Percentiles rank a stretch among this genome's conserved stretches.
Evolutionary conservation across 2,329 filamentous ascomycete species (phyloP).

Genomic region (Samsoniella hepiali): DNA sequence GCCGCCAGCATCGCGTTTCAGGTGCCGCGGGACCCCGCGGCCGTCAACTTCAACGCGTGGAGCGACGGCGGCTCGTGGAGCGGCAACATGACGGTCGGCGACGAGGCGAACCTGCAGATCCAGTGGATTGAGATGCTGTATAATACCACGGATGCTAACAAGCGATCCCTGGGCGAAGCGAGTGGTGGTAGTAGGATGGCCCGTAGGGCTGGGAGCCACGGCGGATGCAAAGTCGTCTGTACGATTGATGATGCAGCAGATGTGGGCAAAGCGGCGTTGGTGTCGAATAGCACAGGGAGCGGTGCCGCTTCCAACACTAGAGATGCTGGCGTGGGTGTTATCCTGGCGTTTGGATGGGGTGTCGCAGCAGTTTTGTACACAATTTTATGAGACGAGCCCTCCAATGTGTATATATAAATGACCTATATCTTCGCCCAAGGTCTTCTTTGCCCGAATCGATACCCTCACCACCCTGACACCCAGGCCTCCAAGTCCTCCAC

Average conservation of each 20-base stretch:
- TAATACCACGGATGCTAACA: slow-evolving; percentile 38
- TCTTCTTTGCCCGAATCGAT: neutral
- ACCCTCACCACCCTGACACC: neutral
- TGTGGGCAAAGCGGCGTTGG: slow-evolving; percentile 25
- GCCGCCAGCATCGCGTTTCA: slow-evolving; percentile 53
- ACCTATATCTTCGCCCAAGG: neutral
- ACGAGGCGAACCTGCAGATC: slow-evolving; percentile 53
- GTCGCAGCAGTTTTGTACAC: neutral
- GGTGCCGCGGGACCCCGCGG: slow-evolving; percentile 49
- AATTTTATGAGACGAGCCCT: neutral
- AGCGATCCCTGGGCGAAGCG: slow-evolving; percentile 18
- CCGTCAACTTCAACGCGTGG: slow-evolving; percentile 59
- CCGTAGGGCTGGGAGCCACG: slow-evolving; percentile 26
- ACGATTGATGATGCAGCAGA: slow-evolving; percentile 34
- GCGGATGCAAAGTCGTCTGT: slow-evolving; percentile 30
- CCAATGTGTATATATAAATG: neutral
- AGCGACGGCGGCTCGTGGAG: slow-evolving; percentile 58
- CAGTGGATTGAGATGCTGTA: slow-evolving; percentile 63
- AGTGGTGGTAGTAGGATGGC: slow-evolving; percentile 27
- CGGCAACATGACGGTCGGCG: slow-evolving; percentile 52
- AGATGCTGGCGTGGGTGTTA: neutral
- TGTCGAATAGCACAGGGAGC: slow-evolving; percentile 25
- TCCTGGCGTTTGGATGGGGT: neutral
- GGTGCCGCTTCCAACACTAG: neutral
- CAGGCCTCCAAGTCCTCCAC: neutral